A percentile compares a stretch with the other conserved stretches of the same genome.
These are phyloP conservation scores for Aspergillus sp. DNA, from an alignment of 2,329 filamentous ascomycete species.

Conservation along the genomic window DNA sequence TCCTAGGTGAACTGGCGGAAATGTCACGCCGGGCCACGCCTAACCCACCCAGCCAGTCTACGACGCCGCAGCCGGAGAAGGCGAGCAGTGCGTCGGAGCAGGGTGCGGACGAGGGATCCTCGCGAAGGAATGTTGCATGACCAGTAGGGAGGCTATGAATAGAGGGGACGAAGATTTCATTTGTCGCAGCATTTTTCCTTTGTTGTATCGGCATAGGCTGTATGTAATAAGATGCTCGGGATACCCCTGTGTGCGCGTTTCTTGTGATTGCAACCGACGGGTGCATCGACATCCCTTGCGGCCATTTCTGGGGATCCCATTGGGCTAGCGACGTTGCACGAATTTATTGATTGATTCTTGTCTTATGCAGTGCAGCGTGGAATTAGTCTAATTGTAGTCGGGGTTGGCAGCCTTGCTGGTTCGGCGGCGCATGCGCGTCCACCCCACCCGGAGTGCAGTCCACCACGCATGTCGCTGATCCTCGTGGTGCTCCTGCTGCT, in stretches of 20 bases:
- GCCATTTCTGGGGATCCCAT: conserved; percentile 2
- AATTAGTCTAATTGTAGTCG: neutral
- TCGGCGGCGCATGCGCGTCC: conserved; percentile 12
- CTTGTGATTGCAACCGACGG: neutral
- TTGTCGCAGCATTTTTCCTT: conserved; percentile 17
- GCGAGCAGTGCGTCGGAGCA: conserved; percentile 13
- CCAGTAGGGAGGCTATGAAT: neutral
- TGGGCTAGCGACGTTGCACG: conserved; percentile 4
- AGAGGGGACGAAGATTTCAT: conserved; percentile 5
- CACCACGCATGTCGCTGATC: neutral
- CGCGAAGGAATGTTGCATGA: conserved; percentile 6
- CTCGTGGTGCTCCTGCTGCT: neutral
- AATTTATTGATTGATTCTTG: neutral
- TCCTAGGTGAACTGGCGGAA: conserved; percentile 42
- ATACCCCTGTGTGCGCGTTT: conserved; percentile 25
- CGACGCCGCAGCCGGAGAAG: conserved; percentile 31
- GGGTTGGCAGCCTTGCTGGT: neutral
- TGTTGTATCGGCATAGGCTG: conserved; percentile 28
- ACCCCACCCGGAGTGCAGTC: conserved; percentile 10
- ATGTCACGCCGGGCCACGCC: conserved; percentile 36
- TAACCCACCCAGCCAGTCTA: conserved; percentile 30
- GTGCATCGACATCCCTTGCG: neutral
- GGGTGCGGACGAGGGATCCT: conserved; percentile 15
- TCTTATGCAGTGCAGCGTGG: neutral
- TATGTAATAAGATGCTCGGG: conserved; percentile 33